phyloP scores from a whole-genome alignment of 768 basidiomycete genomes.

The Mycena belliarum region DNA sequence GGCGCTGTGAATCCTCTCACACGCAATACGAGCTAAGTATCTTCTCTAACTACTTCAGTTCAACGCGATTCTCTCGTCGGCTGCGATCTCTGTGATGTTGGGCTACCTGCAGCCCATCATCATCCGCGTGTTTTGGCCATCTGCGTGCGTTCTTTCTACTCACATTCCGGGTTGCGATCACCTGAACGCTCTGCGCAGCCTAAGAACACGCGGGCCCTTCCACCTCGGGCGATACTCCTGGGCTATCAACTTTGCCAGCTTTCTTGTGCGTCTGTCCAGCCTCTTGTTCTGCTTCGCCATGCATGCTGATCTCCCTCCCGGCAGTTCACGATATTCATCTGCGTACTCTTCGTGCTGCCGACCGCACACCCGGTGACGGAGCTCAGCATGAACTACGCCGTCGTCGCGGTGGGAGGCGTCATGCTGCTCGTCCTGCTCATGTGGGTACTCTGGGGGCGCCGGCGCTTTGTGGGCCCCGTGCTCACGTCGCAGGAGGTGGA shows the following conservation, averaged over 20 bases:
- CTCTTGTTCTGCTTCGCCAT: not conserved
- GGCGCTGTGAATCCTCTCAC: not conserved
- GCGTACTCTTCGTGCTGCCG: conserved; percentile 55
- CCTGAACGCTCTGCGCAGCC: conserved; percentile 29
- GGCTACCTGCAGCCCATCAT: conserved; percentile 59
- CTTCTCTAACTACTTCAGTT: conserved; percentile 32
- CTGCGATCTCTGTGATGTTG: conserved; percentile 59
- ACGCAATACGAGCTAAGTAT: not conserved
- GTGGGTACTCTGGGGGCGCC: conserved; percentile 51
- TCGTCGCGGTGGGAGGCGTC: conserved; percentile 52
- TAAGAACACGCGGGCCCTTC: conserved; percentile 51
- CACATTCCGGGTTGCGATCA: not conserved
- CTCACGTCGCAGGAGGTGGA: conserved; percentile 29
- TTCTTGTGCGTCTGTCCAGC: conserved; percentile 33
- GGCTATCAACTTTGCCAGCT: conserved; percentile 49
- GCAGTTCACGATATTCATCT: conserved; percentile 55
- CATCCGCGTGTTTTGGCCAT: conserved; percentile 59
- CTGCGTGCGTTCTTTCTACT: conserved; percentile 37
- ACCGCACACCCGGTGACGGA: conserved; percentile 52
- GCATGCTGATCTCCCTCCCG: not conserved
- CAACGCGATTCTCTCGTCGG: conserved; percentile 57
- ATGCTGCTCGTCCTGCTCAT: conserved; percentile 44
- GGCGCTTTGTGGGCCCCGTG: conserved; percentile 46
- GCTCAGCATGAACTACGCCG: conserved; percentile 59
- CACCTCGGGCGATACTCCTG: conserved; percentile 54